phyloP scores from a whole-genome alignment of 495 filamentous ascomycete genomes.

The Penicillium atrosanguineum region DNA sequence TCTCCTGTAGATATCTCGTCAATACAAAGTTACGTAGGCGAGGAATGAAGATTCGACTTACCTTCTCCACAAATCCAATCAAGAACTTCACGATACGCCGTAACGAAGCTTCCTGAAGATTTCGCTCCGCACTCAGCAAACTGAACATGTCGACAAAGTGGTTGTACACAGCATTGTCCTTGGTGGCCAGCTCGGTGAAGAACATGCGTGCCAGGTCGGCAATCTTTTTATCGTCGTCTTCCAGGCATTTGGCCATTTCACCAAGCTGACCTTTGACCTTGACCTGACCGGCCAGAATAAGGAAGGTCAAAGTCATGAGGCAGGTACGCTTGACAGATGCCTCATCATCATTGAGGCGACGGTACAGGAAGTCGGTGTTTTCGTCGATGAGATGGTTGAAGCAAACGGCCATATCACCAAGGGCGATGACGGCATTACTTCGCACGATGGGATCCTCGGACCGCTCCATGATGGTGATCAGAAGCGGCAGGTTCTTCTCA shows the following conservation, averaged over 20 bases:
- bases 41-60: constrained; percentile 35
- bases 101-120: constrained; percentile 79
- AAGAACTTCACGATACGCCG: constrained; percentile 87
- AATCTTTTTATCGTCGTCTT: constrained; percentile 90
- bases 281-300: constrained; percentile 96
- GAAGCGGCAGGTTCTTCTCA: constrained; percentile 84
- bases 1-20: constrained; percentile 60
- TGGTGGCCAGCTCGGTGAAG: constrained; percentile 93
- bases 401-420: constrained; percentile 98
- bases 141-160: constrained; percentile 99
- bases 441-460: constrained; percentile 86
- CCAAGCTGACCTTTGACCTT: constrained; percentile 99
- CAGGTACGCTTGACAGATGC: constrained; percentile 93
- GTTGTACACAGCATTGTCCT: constrained; percentile 99
- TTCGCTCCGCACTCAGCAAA: constrained; percentile 75
- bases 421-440: constrained; percentile 92
- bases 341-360: constrained; percentile 84
- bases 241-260: constrained; percentile 98
- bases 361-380: constrained; percentile 97
- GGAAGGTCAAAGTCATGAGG: constrained; percentile 96
- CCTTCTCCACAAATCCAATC: constrained; percentile 95
- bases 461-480: constrained; percentile 97
- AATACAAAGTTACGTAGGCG: constrained; percentile 7
- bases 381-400: constrained; percentile 99
- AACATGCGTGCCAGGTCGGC: constrained; percentile 96